Conservation (phyloP, 768 basidiomycete species). For the Hebeloma cylindrosporum region DNA sequence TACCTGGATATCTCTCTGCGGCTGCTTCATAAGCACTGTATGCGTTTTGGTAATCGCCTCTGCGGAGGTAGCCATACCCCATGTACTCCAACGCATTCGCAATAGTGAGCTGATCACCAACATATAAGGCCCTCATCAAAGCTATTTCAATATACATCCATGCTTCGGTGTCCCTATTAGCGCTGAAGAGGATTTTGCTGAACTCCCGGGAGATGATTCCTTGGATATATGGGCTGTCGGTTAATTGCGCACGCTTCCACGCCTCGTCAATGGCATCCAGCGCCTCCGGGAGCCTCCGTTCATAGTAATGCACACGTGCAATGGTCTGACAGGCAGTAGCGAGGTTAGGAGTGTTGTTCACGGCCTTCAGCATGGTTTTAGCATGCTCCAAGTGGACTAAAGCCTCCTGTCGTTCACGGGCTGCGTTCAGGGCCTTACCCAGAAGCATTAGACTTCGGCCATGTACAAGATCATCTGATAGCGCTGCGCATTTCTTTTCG, state of each 20-base stretch:
- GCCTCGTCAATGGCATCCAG: conserved; percentile 2
- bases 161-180: conserved; percentile 1
- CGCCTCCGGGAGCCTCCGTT: conserved; percentile 4
- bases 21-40: background rate
- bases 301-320: conserved; percentile 4
- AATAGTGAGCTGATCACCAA: conserved; percentile 2
- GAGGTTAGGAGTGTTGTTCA: conserved; percentile 1
- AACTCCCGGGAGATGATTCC: conserved; percentile 5
- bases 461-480: conserved; percentile 9
- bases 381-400: conserved; percentile 2
- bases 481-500: conserved; percentile 8
- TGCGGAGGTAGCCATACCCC: conserved; percentile 1
- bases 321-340: conserved; percentile 2
- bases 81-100: background rate
- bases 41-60: background rate
- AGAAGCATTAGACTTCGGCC: conserved; percentile 6
- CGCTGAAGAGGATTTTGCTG: conserved; percentile 5
- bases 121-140: background rate
- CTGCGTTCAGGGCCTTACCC: background rate
- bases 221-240: conserved; percentile 6
- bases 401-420: conserved; percentile 4
- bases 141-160: background rate
- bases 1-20: background rate
- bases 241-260: conserved; percentile 3
- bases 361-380: conserved; percentile 2